Evolutionary conservation across 805 yeast species (phyloP), one percentile per base, ranked within the genome.

Genomic region (Wickerhamiella spandovensis): DNA sequence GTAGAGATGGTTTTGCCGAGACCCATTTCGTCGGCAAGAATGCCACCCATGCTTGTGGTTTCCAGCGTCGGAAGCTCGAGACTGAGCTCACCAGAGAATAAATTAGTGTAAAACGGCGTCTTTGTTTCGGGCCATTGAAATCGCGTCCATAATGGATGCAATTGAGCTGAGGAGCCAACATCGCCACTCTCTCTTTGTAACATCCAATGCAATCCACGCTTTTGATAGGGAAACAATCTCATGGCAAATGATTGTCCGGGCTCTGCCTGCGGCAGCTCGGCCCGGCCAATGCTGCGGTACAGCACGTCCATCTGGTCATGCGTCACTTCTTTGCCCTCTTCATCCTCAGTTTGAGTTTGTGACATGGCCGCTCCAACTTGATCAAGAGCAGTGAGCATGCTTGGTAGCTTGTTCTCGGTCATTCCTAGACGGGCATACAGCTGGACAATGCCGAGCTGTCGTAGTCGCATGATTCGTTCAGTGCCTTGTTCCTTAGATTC

Each of bases 11-110:
- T 89, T 62, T 89, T 89, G 43, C 97, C 97, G 8, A 89, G 71
- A 0, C 97, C 97, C 97, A 89, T 89, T 64, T 89, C 97, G 67
- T 89, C 97, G 0, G 97, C 95, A 15, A 89, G 67, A 20, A 89
- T 84, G 2, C 97, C 97, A 37, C 97, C 97, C 46, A 72, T 71
- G 46, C 81, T 73, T 18, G 74, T 60, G 1, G 81, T 71, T 51
- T 73, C 77, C 41, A 87, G 68, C 12, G 79, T 58, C 1, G 96
- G 97, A 53, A 75, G 78, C 21, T 75, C 73, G 15, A 77, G 57
- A 0, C 90, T 78, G 50, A 90, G 75, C 50, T 84, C 88, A 4
- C 96, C 96, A 50, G 83, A 78, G 61, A 81, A 83, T 51, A 84
- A 64, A 59, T 87, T 88, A 15, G 82, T 88, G 63, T 82, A 89